Evolutionary conservation across 257 asterid species (phyloP).

Genomic region (Marsdenia floribunda): DNA sequence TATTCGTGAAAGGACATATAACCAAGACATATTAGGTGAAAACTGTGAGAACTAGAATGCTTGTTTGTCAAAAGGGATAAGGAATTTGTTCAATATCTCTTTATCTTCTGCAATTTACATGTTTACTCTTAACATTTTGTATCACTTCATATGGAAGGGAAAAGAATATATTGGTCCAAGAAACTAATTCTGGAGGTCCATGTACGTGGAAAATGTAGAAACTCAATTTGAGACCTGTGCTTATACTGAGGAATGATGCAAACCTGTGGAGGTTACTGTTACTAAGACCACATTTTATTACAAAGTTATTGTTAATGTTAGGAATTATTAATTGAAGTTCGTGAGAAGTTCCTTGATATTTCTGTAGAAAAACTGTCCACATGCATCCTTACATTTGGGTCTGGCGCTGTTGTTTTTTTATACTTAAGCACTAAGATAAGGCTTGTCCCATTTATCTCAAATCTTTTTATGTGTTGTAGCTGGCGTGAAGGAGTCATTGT

Average conservation of each 20-base stretch:
- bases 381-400: neutral
- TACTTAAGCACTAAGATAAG: neutral
- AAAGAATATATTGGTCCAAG: neutral
- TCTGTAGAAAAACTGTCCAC: too few species aligned
- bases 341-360: neutral
- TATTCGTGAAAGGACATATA: neutral
- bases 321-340: neutral
- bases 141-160: neutral
- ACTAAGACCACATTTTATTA: too few species aligned
- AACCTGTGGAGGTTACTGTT: neutral
- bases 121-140: neutral
- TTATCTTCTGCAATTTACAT: neutral
- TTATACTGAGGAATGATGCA: neutral
- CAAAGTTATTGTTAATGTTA: neutral
- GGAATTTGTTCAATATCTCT: neutral
- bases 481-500: conserved; percentile 90
- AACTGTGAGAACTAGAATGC: neutral
- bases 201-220: too few species aligned
- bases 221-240: too few species aligned
- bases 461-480: conserved; percentile 32
- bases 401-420: neutral
- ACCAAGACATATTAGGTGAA: neutral
- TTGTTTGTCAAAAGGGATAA: neutral
- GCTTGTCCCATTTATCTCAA: conserved; percentile 5
- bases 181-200: neutral